Conservation (phyloP, 768 basidiomycete genomes). For the Auriculariales sp. region DNA sequence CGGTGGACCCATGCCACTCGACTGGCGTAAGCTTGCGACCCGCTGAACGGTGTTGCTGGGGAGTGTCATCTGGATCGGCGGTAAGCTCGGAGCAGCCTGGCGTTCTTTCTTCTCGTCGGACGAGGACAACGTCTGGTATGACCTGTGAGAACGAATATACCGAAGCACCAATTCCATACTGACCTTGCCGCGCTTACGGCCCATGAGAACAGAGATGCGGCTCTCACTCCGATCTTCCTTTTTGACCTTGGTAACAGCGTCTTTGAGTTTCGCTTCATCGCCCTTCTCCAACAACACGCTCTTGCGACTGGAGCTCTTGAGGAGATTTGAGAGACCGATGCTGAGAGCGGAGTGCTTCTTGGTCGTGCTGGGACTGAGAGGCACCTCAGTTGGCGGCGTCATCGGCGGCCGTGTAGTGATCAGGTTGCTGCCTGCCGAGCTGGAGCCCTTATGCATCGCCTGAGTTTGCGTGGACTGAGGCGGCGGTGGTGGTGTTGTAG, state of each 20-base stretch:
- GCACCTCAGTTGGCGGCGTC: background rate
- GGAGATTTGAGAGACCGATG: conserved; percentile 62
- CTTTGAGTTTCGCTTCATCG: conserved; percentile 20
- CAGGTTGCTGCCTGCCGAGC: background rate
- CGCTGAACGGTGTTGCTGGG: conserved; percentile 72
- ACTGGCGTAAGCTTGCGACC: conserved; percentile 63
- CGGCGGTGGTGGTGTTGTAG: conserved; percentile 36
- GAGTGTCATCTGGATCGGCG: conserved; percentile 81
- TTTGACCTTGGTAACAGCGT: conserved; percentile 32
- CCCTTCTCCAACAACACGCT: conserved; percentile 53
- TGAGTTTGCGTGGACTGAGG: conserved; percentile 14
- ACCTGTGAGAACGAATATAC: conserved; percentile 2
- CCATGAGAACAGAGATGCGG: conserved; percentile 76
- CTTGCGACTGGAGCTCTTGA: conserved; percentile 69
- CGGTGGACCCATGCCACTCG: conserved; percentile 10
- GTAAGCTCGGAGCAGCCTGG: conserved; percentile 36
- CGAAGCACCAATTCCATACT: conserved; percentile 11
- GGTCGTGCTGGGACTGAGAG: conserved; percentile 16
- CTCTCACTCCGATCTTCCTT: conserved; percentile 75
- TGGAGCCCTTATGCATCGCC: background rate
- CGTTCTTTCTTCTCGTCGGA: conserved; percentile 64
- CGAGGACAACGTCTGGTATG: conserved; percentile 65
- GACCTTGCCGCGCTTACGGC: conserved; percentile 85
- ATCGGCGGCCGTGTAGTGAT: background rate
- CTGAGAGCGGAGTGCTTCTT: conserved; percentile 78